A percentile compares a stretch with the other conserved stretches of the same genome.
Evolutionary conservation across 1,284 basidiomycete species (phyloP).

Genomic region (Irpex lacteus): DNA sequence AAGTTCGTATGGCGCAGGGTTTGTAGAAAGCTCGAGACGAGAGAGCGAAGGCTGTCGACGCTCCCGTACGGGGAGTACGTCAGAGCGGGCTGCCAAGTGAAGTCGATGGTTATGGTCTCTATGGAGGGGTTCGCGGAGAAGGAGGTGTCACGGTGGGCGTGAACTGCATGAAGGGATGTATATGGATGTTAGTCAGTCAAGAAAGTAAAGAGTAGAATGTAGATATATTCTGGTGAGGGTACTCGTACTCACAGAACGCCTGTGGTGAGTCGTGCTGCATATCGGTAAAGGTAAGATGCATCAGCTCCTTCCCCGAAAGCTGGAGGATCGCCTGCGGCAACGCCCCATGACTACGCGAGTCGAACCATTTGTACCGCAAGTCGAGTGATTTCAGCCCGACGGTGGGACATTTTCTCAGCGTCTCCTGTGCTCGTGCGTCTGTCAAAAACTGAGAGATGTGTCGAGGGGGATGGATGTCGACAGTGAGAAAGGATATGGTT

Average conservation of each 20-base stretch:
- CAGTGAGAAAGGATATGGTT: background rate
- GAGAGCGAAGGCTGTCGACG: background rate
- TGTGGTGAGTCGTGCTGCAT: background rate
- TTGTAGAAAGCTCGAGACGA: slow-evolving; percentile 4
- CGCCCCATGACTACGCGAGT: background rate
- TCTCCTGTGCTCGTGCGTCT: too few relatives aligned
- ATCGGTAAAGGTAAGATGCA: background rate
- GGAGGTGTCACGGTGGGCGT: background rate
- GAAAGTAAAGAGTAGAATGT: background rate
- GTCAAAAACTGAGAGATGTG: background rate
- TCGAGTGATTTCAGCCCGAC: background rate
- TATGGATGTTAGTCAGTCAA: background rate
- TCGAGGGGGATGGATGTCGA: background rate
- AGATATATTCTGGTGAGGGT: background rate
- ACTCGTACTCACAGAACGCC: background rate
- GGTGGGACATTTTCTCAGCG: background rate
- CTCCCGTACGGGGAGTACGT: background rate
- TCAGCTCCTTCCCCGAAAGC: background rate
- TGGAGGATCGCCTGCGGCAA: background rate
- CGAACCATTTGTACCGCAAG: background rate
- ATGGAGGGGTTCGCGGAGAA: slow-evolving; percentile 8
- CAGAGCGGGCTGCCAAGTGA: slow-evolving; percentile 8
- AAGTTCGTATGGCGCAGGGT: background rate
- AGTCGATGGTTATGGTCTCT: slow-evolving; percentile 3
- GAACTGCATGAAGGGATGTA: background rate